Evolutionary conservation across 768 basidiomycete species (phyloP).

Genomic region (Trametopsis cervina): DNA sequence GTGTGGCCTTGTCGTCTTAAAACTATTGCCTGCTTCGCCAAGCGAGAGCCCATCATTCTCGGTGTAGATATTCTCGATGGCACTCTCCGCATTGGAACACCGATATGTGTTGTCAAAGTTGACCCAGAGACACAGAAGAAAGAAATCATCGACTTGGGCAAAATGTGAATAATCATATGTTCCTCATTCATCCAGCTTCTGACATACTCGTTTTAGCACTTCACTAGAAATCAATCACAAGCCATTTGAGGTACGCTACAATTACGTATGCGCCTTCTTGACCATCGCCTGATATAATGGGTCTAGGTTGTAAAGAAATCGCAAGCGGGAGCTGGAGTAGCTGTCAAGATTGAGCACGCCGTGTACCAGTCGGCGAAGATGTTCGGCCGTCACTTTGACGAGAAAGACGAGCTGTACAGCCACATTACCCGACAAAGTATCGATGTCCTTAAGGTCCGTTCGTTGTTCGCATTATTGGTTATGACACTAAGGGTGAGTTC

Average conservation of each 20-base stretch:
- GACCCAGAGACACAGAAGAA: conserved; percentile 85
- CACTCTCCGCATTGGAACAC: conserved; percentile 84
- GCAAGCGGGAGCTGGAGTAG: conserved; percentile 94
- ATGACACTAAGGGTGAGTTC: conserved; percentile 11
- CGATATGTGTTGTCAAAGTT: conserved; percentile 89
- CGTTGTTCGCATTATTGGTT: background rate
- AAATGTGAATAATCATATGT: conserved; percentile 58
- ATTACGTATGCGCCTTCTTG: background rate
- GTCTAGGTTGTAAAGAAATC: conserved; percentile 86
- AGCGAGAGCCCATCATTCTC: conserved; percentile 95
- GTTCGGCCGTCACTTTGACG: conserved; percentile 94
- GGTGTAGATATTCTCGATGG: conserved; percentile 97
- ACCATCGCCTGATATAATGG: background rate
- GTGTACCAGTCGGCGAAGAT: conserved; percentile 93
- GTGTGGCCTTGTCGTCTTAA: conserved; percentile 96
- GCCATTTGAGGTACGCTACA: conserved; percentile 58
- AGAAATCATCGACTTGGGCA: conserved; percentile 87
- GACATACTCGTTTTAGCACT: conserved; percentile 45
- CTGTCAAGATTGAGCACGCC: conserved; percentile 97
- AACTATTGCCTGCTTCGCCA: conserved; percentile 90
- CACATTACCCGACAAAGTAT: conserved; percentile 90
- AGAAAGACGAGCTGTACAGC: conserved; percentile 90
- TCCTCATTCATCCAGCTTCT: background rate
- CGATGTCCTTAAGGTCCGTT: conserved; percentile 81
- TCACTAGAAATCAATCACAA: conserved; percentile 98